Evolutionary conservation across 306 rosid genomes (phyloP).

Genomic region (Sophora flavescens): DNA sequence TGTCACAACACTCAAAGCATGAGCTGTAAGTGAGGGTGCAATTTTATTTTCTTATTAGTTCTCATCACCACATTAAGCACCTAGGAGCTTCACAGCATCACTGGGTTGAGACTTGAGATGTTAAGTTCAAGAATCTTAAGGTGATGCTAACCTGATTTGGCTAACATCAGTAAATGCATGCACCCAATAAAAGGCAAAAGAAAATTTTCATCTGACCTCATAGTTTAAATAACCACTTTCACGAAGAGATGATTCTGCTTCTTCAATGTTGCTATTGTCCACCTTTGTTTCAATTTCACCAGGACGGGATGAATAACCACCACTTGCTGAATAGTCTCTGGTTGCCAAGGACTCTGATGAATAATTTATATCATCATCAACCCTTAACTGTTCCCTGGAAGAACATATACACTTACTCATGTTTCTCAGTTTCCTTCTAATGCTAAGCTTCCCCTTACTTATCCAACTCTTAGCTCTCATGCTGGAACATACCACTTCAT

Average conservation of each 20-base stretch:
- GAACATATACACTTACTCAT: constrained; percentile 86
- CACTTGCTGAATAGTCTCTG: constrained; percentile 93
- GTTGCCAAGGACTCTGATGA: constrained; percentile 95
- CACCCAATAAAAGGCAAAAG: constrained; percentile 29
- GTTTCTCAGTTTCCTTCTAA: constrained; percentile 56
- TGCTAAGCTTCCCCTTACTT: constrained; percentile 47
- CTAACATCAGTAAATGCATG: neutral
- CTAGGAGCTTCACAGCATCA: neutral
- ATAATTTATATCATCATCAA: constrained; percentile 67
- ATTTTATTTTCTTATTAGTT: neutral
- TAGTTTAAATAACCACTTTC: constrained; percentile 93
- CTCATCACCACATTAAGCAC: neutral
- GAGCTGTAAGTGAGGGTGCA: neutral
- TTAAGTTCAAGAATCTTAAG: neutral
- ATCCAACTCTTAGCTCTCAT: constrained; percentile 72
- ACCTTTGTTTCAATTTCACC: constrained; percentile 74
- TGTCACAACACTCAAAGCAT: neutral
- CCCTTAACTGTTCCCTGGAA: constrained; percentile 68
- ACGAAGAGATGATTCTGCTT: constrained; percentile 91
- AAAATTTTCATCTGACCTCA: constrained; percentile 64
- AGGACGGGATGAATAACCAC: constrained; percentile 81
- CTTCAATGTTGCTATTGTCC: constrained; percentile 88
- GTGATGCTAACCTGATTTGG: neutral
- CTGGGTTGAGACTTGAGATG: neutral
- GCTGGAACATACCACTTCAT: constrained; percentile 56